Evolutionary conservation across 2,329 filamentous ascomycete species (phyloP).

Genomic region (Sporothrix luriei): DNA sequence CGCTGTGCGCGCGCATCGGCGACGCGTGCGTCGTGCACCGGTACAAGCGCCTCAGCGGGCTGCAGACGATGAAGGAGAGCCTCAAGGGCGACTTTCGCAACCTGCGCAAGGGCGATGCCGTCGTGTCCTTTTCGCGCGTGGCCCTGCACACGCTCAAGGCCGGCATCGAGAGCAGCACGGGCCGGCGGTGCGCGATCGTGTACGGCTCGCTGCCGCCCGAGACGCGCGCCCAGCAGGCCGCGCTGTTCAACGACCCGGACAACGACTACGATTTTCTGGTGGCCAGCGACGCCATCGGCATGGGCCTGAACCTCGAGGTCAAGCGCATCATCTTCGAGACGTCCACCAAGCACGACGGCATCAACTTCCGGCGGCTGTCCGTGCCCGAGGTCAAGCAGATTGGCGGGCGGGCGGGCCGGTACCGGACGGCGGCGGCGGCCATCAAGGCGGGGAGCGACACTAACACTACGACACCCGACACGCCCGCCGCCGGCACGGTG

Average conservation of each 20-base stretch:
- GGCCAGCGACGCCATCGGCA: constrained; percentile 79
- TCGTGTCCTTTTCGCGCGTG: constrained; percentile 84
- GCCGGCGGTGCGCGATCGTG: constrained; percentile 82
- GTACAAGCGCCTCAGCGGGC: constrained; percentile 80
- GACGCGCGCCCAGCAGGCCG: constrained; percentile 86
- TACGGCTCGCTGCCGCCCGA: constrained; percentile 92
- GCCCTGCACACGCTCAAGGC: constrained; percentile 78
- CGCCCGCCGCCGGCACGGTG: neutral
- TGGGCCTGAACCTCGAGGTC: constrained; percentile 93
- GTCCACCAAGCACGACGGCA: constrained; percentile 70
- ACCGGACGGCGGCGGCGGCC: constrained; percentile 68
- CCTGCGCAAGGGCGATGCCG: constrained; percentile 84
- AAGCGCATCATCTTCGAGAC: constrained; percentile 88
- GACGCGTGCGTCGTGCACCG: constrained; percentile 80
- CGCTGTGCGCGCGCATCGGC: constrained; percentile 75
- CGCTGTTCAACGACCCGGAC: constrained; percentile 89
- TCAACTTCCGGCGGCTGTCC: constrained; percentile 58
- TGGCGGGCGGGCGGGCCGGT: constrained; percentile 87
- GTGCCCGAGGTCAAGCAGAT: constrained; percentile 92
- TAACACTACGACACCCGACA: neutral
- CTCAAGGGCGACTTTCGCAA: constrained; percentile 65
- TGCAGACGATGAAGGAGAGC: constrained; percentile 66
- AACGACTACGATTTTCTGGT: constrained; percentile 96
- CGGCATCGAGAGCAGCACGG: constrained; percentile 74
- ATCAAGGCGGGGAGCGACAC: constrained; percentile 38